Evolutionary conservation across 2,329 filamentous ascomycete genomes (phyloP), one percentile per base, ranked within the genome.

Genomic region (Berkeleyomyces basicola): DNA sequence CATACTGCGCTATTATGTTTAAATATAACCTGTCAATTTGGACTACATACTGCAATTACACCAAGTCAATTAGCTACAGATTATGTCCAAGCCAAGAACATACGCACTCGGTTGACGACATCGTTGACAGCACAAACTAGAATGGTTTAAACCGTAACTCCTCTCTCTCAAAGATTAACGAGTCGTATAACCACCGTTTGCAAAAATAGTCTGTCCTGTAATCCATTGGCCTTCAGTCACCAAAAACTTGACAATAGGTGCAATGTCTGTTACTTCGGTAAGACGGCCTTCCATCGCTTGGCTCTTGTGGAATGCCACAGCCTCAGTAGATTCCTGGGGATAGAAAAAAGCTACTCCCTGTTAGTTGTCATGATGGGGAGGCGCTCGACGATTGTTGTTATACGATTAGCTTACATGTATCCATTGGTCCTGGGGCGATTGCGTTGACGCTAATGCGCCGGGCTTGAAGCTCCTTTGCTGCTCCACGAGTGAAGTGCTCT

Each of bases 171-270:
- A 23, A 23, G 1, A 53, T 61, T 68, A 76, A 37, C 75, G 72
- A 40, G 74, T 76, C 1, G 75, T 77, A 65, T 77, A 77, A 7
- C 75, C 75, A 9, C 75, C 75, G 65, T 78, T 78, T n/a, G 74
- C 73, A 69, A 78, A 77, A 65, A 77, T 72, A 4, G 75, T 77
- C 70, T 77, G 74, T 31, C 75, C 75, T 0, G 74, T 77, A 62
- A 77, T 74, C 74, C 75, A 78, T 10, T 66, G 67, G 4, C 75
- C 75, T 62, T 77, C 74, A 2, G 74, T 76, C 61, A 71, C 72
- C 16, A 77, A 68, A 68, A 77, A 78, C 36, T 70, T 71, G 43
- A 76, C 70, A 55, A 77, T 70, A 1, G 75, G 76, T n/a, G 75
- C 73, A 67, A 78, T 77, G 65, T 77, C 75, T 64, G 72, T 68